A percentile compares a stretch with the other conserved stretches of the same genome.
Evolutionary conservation across 768 basidiomycete genomes (phyloP).

Genomic region (Amanita fuliginea): DNA sequence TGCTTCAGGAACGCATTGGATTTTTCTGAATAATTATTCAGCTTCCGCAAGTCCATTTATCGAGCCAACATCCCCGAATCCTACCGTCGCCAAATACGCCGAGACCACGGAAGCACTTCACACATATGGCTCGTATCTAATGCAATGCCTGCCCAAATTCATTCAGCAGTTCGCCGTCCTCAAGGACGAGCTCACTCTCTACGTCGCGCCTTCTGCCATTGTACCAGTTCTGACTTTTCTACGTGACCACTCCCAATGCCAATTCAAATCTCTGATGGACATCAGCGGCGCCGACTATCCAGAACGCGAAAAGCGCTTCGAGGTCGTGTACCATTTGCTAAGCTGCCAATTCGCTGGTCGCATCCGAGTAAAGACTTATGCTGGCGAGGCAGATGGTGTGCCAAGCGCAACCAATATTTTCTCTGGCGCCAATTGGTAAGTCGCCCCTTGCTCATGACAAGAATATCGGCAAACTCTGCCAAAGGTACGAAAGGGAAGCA

Average conservation of each 20-base stretch:
- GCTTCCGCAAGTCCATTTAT: conserved; percentile 73
- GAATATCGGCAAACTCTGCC: background rate
- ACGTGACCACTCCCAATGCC: conserved; percentile 90
- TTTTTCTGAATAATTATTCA: conserved; percentile 14
- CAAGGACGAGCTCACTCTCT: conserved; percentile 91
- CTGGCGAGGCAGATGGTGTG: conserved; percentile 84
- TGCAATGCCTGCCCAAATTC: conserved; percentile 90
- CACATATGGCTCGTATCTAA: conserved; percentile 87
- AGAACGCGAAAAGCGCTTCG: conserved; percentile 86
- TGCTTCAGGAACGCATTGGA: conserved; percentile 5
- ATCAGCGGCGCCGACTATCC: conserved; percentile 95
- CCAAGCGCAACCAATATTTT: conserved; percentile 75
- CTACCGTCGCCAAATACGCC: conserved; percentile 59
- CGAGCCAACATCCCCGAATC: conserved; percentile 86
- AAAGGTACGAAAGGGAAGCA: conserved; percentile 91
- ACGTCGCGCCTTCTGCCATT: conserved; percentile 73
- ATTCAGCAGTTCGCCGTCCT: conserved; percentile 97
- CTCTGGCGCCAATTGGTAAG: conserved; percentile 89
- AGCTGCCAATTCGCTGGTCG: conserved; percentile 70
- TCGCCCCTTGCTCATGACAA: conserved; percentile 2
- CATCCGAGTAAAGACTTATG: conserved; percentile 95
- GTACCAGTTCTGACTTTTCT: conserved; percentile 85
- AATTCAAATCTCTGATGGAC: conserved; percentile 89
- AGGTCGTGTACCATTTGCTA: conserved; percentile 92
- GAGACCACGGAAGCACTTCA: conserved; percentile 73